Base-by-base conservation (phyloP, 2,329 filamentous ascomycete genomes). In the Geosmithia flava region DNA sequence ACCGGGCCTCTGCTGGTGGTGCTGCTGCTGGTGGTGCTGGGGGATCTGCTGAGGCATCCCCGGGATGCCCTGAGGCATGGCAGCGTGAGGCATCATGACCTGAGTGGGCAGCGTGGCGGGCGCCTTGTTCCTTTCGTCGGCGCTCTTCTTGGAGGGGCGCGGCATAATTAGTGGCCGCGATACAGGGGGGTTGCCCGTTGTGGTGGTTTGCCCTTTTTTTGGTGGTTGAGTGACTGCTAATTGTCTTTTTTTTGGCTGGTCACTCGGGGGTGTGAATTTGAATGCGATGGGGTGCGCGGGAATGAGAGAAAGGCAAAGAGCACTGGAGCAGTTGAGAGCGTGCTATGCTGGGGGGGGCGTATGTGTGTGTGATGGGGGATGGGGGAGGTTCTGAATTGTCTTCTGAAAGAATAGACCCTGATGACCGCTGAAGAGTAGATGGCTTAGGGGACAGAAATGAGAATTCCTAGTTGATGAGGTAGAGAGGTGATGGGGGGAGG, bases 71-170 rank as follows among this genome's bases (percentile, higher is more conserved):
- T 67, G 61, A 20, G 68, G 61, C 56, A 71, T 66, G 49, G 61
- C 48, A 39, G 47, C 48, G 53, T 68, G 62, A 23, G 68, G 61
- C 50, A 67, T 66, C 56, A 70, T 66, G 50, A 60, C 62, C 55
- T 40, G 57, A n/a, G 58, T 58, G 49, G 60, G 61, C 41, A 62
- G 58, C 46, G 59, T 58, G 47, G 59, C 59, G 39, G 59, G 20
- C 15, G 61, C 55, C 58, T 63, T 66, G 48, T 63, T 56, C 58
- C 63, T 62, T 52, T 63, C 62, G 52, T 65, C 62, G 52, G 56
- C 61, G 48, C 62, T 62, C 66, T 72, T 73, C 50, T 67, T 60
- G 54, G 50, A 51, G 42, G 46, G 45, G 27, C 48, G 48, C 23
- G 50, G 45, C 40, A 49, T 51, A 42, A 33, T 27, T 42, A 42